Base-by-base conservation (phyloP, 1,139 yeast genomes). In the Wickerhamomyces sp. region DNA sequence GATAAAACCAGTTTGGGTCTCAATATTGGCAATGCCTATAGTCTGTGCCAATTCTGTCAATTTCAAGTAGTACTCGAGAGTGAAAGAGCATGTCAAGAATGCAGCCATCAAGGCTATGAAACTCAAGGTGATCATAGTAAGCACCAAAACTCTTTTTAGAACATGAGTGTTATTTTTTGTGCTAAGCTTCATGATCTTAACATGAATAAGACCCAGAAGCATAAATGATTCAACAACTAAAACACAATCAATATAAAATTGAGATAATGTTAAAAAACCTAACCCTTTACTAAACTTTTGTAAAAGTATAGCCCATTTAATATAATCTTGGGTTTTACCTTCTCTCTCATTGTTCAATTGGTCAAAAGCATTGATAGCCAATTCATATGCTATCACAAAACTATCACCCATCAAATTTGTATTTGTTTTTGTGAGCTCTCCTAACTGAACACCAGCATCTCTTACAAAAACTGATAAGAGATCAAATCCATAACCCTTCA, bases 381-480 rank as follows among this genome's bases (percentile, higher is more conserved):
- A 38, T 31, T 56, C 61, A 45, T 67, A 70, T 3, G 70, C 64
- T 21, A 55, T 44, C 5, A 65, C 70, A 43, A 76, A 61, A 12
- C 73, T 63, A 18, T 63, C 58, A 3, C 76, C 71, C 44, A 74
- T 60, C 15, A 56, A 61, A 3, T 53, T 55, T 2, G 72, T 59
- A 44, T 70, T 63, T 3, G 59, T 55, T 36, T 65, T 62, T 7
- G 78, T 67, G 19, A 72, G 59, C 19, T 52, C 50, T 2, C 72
- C 74, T 29, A 78, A 52, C 46, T 74, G 76, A 3, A 59, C 60
- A 0, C 78, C 79, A 15, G 77, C 61, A 56, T 77, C 82, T 41
- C 68, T 61, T 13, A 76, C 61, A 14, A 76, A 56, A 14, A 70
- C 68, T 5, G 74, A 62, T 18, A 72, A 56, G 9, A 75, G 50